These are phyloP conservation scores for Adansonia rubrostipa DNA, from an alignment of 441 rosid genomes.

Conservation along the genomic window DNA sequence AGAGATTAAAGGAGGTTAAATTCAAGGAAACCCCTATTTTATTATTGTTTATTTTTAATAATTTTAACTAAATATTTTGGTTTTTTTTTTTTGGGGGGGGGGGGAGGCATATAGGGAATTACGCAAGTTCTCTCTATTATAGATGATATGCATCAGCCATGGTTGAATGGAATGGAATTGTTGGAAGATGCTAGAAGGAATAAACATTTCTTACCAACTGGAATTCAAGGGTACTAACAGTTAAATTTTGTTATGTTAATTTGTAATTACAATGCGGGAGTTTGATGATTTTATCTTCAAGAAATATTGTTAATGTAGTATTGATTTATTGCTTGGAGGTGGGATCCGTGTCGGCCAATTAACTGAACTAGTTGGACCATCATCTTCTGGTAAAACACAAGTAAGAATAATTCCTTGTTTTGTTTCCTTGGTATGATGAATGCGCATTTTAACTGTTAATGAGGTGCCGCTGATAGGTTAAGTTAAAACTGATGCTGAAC, in stretches of 20 bases:
- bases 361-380: slow-evolving; percentile 82
- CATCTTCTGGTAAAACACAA: slow-evolving; percentile 90
- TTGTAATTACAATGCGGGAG: slow-evolving; percentile 12
- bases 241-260: background rate
- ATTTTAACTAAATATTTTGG: background rate
- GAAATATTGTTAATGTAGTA: slow-evolving; percentile 40
- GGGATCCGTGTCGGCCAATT: slow-evolving; percentile 71
- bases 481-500: background rate
- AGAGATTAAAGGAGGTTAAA: slow-evolving; percentile 45
- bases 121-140: slow-evolving; percentile 51
- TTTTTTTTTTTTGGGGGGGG: background rate
- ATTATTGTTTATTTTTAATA: background rate
- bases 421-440: background rate
- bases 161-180: slow-evolving; percentile 60
- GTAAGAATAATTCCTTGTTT: slow-evolving; percentile 41
- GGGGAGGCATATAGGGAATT: slow-evolving; percentile 44
- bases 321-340: slow-evolving; percentile 73
- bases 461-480: background rate
- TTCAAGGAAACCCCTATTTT: background rate
- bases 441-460: background rate
- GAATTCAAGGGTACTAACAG: slow-evolving; percentile 57
- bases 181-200: slow-evolving; percentile 50
- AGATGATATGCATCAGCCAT: slow-evolving; percentile 52
- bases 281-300: slow-evolving; percentile 22
- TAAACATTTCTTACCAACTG: slow-evolving; percentile 57